Conservation (phyloP, 2,329 filamentous ascomycete species). For the Fusarium haematococcum region DNA sequence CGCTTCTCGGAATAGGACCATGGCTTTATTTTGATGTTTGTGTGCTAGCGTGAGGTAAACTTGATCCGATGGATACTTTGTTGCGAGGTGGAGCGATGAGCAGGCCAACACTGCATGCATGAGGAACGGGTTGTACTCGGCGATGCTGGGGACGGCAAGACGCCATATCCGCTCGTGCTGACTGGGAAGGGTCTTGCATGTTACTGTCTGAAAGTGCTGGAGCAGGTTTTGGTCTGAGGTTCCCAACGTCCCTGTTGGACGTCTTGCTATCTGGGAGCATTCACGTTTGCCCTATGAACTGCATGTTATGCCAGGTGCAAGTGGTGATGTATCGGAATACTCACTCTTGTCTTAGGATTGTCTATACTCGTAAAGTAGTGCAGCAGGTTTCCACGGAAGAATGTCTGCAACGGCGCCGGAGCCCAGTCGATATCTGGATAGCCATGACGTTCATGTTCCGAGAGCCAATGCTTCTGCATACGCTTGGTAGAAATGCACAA, state of each 20-base stretch:
- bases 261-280: not conserved
- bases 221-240: not conserved
- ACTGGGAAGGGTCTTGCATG: conserved; percentile 2
- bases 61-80: not conserved
- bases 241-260: too few species aligned
- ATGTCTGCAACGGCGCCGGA: conserved; percentile 15
- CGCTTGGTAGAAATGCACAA: conserved; percentile 31
- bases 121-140: conserved; percentile 3
- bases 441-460: conserved; percentile 12
- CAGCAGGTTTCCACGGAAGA: conserved; percentile 28
- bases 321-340: not conserved
- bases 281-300: not conserved
- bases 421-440: conserved; percentile 10
- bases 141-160: not conserved
- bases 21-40: conserved; percentile 9
- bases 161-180: not conserved
- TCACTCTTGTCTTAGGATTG: not conserved
- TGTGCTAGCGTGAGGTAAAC: not conserved
- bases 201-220: not conserved
- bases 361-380: conserved; percentile 16
- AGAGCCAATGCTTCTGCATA: conserved; percentile 28
- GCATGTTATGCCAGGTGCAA: not conserved
- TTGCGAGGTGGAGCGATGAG: conserved; percentile 17
- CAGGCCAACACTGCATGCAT: conserved; percentile 15
- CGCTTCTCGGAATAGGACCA: conserved; percentile 10